phyloP scores from a whole-genome alignment of 352 stramenopile genomes.

The Pythium brassicae region DNA sequence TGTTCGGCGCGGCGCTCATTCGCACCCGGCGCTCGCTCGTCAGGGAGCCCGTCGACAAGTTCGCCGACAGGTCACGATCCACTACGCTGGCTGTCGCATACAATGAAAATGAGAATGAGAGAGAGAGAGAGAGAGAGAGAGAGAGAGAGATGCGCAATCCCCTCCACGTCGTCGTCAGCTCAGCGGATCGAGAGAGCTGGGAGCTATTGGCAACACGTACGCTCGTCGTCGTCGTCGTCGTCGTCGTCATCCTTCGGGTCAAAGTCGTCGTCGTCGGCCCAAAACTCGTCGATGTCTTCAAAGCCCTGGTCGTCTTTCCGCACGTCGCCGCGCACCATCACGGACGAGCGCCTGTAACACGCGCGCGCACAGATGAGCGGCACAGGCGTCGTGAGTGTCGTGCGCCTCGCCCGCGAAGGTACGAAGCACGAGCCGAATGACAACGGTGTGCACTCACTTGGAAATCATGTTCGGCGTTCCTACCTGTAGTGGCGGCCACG shows the following conservation, averaged over 20 bases:
- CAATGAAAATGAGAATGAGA: conserved; percentile 4
- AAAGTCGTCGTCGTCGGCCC: conserved; percentile 47
- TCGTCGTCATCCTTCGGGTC: conserved; percentile 23
- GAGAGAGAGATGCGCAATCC: too few relatives aligned
- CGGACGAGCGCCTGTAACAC: conserved; percentile 33
- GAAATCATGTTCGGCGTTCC: conserved; percentile 9
- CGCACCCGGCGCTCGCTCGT: conserved; percentile 46
- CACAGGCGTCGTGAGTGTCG: background rate
- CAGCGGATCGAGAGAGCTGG: too few relatives aligned
- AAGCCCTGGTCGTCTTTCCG: conserved; percentile 78
- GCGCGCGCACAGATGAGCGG: background rate
- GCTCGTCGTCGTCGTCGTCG: conserved; percentile 38
- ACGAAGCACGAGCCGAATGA: too few relatives aligned
- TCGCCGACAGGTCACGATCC: conserved; percentile 27
- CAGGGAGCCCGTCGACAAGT: conserved; percentile 41
- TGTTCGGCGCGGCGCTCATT: conserved; percentile 11
- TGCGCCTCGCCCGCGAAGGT: too few relatives aligned
- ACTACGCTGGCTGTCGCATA: conserved; percentile 25
- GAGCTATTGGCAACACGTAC: conserved; percentile 14
- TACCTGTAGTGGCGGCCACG: conserved; percentile 1
- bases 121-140: background rate
- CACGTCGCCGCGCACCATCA: conserved; percentile 59
- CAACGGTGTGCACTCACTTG: too few relatives aligned
- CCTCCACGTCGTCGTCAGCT: too few relatives aligned
- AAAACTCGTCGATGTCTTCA: conserved; percentile 87